Evolutionary conservation across 202 grass and related monocot species (phyloP), one percentile per base, ranked within the genome.

Genomic region (Setaria italica): DNA sequence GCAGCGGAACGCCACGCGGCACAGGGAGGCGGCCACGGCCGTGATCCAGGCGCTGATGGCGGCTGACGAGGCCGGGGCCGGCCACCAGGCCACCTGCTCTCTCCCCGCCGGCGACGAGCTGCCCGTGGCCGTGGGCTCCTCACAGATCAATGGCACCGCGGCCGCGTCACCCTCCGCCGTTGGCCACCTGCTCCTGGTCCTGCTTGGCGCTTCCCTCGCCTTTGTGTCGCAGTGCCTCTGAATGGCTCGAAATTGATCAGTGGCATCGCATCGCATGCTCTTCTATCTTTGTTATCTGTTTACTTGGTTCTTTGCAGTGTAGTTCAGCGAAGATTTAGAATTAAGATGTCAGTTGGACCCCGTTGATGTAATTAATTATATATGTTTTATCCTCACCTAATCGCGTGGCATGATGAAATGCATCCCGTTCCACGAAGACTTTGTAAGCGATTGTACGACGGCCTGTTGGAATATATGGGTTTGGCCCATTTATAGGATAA

Each of bases 21-120:
- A 95, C 85, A 71, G 76, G 39, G 68, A 65, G 13, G 84, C 90
- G 2, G 89, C 77, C 57, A 92, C 91, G 1, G 82, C 84, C 29
- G 91, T 92, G 8, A 76, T 99, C 90, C 91, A 72, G 20, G 85
- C 91, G 10, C 62, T 95, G 62, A 95, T 95, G 84, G 88, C 75
- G 30, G 90, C 96, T 10, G 91, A 99, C 54, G 83, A 84, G 11
- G 73, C 72, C 21, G 77, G 45, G 25, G 53, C 67, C 25, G 76
- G 80, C 9, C 76, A 56, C 0, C 60, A 70, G 12, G 82, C 88
- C 54, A 74, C 88, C 11, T 99, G 96, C 88, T 80, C 90, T 3
- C 80, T 92, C 42, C 55, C 87, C n/a, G 71, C 70, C 39, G 77
- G 83, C 32, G 79, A 67, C 33, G 85, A 74, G 76, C 80, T 96